Conservation (phyloP, 495 filamentous ascomycete genomes). For the Penicillium bialowiezense region DNA sequence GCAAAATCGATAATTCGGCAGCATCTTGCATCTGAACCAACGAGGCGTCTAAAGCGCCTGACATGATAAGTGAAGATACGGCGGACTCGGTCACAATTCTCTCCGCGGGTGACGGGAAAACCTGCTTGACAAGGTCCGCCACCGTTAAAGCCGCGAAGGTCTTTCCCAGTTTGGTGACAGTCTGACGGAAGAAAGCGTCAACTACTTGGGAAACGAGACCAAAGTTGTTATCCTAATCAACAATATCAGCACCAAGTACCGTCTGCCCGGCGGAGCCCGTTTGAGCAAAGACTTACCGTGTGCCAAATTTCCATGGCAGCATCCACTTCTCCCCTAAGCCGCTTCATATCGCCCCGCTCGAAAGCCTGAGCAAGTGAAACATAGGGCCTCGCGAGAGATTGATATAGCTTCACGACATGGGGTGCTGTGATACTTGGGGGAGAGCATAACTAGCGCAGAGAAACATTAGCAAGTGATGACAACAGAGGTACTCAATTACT, state of each 20-base stretch:
- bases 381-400: slow-evolving; percentile 66
- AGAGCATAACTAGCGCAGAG: slow-evolving; percentile 25
- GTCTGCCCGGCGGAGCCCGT: background rate
- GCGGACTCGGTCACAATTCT: slow-evolving; percentile 45
- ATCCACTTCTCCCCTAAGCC: slow-evolving; percentile 58
- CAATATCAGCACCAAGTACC: slow-evolving; percentile 4
- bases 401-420: slow-evolving; percentile 54
- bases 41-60: slow-evolving; percentile 53
- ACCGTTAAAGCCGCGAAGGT: slow-evolving; percentile 49
- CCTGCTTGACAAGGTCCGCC: slow-evolving; percentile 35
- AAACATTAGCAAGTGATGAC: slow-evolving; percentile 12
- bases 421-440: slow-evolving; percentile 45
- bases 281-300: slow-evolving; percentile 43
- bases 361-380: slow-evolving; percentile 66
- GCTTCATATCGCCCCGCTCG: slow-evolving; percentile 51
- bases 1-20: slow-evolving; percentile 40
- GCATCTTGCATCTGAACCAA: slow-evolving; percentile 45
- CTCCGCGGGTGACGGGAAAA: slow-evolving; percentile 38
- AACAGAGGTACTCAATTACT: slow-evolving; percentile 8
- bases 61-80: slow-evolving; percentile 52
- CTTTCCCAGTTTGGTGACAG: slow-evolving; percentile 40
- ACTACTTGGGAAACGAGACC: slow-evolving; percentile 53
- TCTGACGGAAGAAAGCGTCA: slow-evolving; percentile 44
- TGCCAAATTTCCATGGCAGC: slow-evolving; percentile 55
- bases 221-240: slow-evolving; percentile 53